Percentiles rank a stretch among this genome's conserved stretches.
These are phyloP conservation scores for Typha latifolia DNA, from an alignment of 176 grass and related monocot species.

Conservation along the genomic window DNA sequence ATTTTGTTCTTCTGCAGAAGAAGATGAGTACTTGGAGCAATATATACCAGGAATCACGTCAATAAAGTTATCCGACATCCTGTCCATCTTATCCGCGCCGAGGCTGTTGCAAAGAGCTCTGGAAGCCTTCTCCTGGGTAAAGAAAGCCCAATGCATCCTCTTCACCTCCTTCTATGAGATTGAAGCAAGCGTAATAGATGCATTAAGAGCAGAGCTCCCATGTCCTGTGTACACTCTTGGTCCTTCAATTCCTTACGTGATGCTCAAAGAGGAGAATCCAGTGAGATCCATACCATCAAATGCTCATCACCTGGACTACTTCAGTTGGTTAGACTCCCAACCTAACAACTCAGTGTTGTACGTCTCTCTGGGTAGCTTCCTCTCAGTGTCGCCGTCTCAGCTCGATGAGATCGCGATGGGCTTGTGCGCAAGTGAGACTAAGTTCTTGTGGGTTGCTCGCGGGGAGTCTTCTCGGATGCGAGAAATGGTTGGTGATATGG, in stretches of 20 bases:
- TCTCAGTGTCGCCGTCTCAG: slow-evolving; percentile 32
- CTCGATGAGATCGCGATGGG: slow-evolving; percentile 38
- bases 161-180: slow-evolving; percentile 50
- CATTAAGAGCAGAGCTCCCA: slow-evolving; percentile 21
- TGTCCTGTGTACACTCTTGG: slow-evolving; percentile 23
- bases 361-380: slow-evolving; percentile 44
- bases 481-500: slow-evolving; percentile 12
- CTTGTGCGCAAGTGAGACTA: slow-evolving; percentile 11
- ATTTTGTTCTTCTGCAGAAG: background rate
- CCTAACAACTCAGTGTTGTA: slow-evolving; percentile 23
- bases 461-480: slow-evolving; percentile 17
- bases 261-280: background rate
- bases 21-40: slow-evolving; percentile 13
- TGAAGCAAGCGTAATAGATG: slow-evolving; percentile 18
- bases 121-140: slow-evolving; percentile 7
- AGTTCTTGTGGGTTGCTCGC: slow-evolving; percentile 33
- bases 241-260: slow-evolving; percentile 37
- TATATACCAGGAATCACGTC: slow-evolving; percentile 26
- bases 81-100: slow-evolving; percentile 22
- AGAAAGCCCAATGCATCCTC: slow-evolving; percentile 30
- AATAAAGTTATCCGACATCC: slow-evolving; percentile 30
- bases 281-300: background rate
- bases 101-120: slow-evolving; percentile 14
- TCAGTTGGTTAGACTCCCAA: slow-evolving; percentile 33
- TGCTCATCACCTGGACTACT: slow-evolving; percentile 8